These are phyloP conservation scores for Rachicladosporium sp. DNA, from an alignment of 2,329 filamentous ascomycete species.

Conservation along the genomic window DNA sequence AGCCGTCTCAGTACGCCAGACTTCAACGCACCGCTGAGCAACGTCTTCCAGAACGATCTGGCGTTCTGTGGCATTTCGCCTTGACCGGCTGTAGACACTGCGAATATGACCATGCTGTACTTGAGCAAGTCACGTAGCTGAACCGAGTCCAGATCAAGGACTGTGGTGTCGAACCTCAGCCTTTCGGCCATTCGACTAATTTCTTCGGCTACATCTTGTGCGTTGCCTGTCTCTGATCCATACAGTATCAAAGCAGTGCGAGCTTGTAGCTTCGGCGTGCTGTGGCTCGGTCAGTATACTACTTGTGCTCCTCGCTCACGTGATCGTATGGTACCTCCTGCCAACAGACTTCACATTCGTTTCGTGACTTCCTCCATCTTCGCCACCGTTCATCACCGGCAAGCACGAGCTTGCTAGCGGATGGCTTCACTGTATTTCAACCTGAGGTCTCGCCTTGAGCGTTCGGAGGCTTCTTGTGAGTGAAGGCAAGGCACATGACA, in stretches of 20 bases:
- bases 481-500: too few relatives aligned
- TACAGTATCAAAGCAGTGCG: constrained; percentile 63
- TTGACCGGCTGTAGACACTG: constrained; percentile 86
- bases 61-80: constrained; percentile 84
- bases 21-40: constrained; percentile 67
- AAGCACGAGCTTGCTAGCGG: too few relatives aligned
- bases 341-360: too few relatives aligned
- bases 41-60: constrained; percentile 67
- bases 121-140: constrained; percentile 43
- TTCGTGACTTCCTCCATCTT: too few relatives aligned
- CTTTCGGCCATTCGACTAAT: constrained; percentile 62
- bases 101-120: constrained; percentile 56
- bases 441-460: too few relatives aligned
- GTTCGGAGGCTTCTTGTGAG: too few relatives aligned
- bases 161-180: constrained; percentile 62
- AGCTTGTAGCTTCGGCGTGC: background rate
- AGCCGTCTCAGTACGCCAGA: constrained; percentile 55
- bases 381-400: too few relatives aligned
- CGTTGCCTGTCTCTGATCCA: constrained; percentile 89
- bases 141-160: constrained; percentile 66
- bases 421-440: too few relatives aligned
- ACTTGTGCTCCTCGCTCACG: too few relatives aligned
- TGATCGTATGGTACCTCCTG: too few relatives aligned
- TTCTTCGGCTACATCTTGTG: constrained; percentile 81
- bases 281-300: too few relatives aligned